Evolutionary conservation across 2,329 filamentous ascomycete species (phyloP), one percentile per base, ranked within the genome.

Genomic region (Alternaria rosae): DNA sequence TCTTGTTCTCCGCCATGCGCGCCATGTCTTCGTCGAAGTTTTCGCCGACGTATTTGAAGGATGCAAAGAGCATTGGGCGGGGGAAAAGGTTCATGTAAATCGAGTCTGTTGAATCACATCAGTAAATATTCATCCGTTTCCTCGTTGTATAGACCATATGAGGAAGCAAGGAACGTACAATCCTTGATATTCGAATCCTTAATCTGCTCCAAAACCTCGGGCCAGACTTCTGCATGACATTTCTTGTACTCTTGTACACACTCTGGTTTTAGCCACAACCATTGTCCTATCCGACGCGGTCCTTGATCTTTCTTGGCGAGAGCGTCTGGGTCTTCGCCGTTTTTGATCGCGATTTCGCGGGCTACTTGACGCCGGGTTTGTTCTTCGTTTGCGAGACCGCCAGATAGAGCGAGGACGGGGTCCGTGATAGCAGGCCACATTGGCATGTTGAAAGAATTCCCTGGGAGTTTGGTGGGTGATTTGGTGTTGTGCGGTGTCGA

Each of bases 41-140:
- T 62, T 86, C 86, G 0, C 92, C 92, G n/a, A 91, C 83, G 71
- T 94, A 94, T 76, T 92, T 93, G 83, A 93, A 92, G 23, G 83
- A 88, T 0, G 90, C 90, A 74, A 94, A 94, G 2, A 94, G 83
- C 43, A 89, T 89, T 56, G 73, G 73, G 5, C 86, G 81, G 0
- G 85, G 85, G 6, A 76, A 79, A 12, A 88, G 83, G 72, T 92
- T 89, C 69, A 91, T 87, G 80, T 87, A 93, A 75, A 94, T 86
- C 67, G 88, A 91, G 72, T 93, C 90, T 70, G 11, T 11, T 10
- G 6, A 2, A 43, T 8, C 7, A 15, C n/a, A 35, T 59, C 21
- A 45, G 17, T 41, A 17, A 45, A 42, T 12, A 45, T 41, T 25
- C 7, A 7, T n/a, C 8, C 0, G 1, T 10, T 15, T n/a, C 15